Evolutionary conservation across 441 rosid genomes (phyloP).

Genomic region (Euphorbia celastroides): DNA sequence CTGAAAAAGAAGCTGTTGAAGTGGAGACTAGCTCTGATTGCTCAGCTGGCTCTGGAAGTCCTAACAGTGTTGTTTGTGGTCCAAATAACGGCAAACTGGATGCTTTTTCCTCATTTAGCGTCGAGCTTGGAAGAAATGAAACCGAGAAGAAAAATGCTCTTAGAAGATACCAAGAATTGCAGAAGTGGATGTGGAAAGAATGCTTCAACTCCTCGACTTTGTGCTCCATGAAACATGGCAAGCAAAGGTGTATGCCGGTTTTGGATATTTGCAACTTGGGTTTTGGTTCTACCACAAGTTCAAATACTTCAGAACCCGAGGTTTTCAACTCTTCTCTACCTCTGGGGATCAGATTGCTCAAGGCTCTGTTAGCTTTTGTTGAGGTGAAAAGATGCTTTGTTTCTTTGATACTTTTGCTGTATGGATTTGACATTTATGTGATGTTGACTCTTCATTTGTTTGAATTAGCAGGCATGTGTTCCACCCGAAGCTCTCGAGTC

Average conservation of each 20-base stretch:
- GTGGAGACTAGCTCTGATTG: constrained; percentile 32
- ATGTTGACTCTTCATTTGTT: constrained; percentile 5
- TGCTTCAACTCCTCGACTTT: constrained; percentile 43
- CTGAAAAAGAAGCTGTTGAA: constrained; percentile 37
- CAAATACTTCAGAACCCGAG: constrained; percentile 30
- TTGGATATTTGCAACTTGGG: constrained; percentile 67
- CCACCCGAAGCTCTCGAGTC: constrained; percentile 81
- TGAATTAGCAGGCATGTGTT: constrained; percentile 57
- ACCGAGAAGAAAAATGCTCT: constrained; percentile 52
- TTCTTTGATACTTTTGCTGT: constrained; percentile 1
- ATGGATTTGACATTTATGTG: neutral
- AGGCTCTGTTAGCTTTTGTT: constrained; percentile 48
- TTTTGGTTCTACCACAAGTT: constrained; percentile 30
- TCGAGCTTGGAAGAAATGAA: constrained; percentile 77
- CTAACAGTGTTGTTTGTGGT: constrained; percentile 55
- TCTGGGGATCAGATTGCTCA: constrained; percentile 64
- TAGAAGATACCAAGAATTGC: constrained; percentile 73
- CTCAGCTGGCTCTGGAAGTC: constrained; percentile 42
- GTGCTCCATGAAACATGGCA: constrained; percentile 60
- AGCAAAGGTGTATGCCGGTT: constrained; percentile 49
- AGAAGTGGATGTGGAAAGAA: constrained; percentile 86
- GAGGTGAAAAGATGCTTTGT: constrained; percentile 44
- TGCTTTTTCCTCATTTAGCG: constrained; percentile 50
- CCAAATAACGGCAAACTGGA: constrained; percentile 43
- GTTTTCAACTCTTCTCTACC: constrained; percentile 51